phyloP scores from a whole-genome alignment of 2,329 filamentous ascomycete genomes.

The Phialophora verrucosa region DNA sequence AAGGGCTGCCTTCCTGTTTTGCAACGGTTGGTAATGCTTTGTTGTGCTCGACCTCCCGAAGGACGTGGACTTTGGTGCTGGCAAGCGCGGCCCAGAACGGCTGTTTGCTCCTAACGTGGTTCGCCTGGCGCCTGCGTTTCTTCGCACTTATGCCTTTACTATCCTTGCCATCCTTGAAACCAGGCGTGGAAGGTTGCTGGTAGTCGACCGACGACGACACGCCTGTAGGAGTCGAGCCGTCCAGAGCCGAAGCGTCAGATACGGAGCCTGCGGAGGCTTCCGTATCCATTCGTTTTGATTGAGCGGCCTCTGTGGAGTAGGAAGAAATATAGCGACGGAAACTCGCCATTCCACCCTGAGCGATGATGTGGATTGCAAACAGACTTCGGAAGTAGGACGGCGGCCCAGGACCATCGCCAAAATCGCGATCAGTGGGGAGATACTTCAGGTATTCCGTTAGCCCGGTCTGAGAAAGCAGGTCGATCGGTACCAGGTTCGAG shows the following conservation, averaged over 20 bases:
- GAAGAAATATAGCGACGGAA: slow-evolving; percentile 54
- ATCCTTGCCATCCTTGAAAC: slow-evolving; percentile 60
- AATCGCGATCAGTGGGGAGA: slow-evolving; percentile 48
- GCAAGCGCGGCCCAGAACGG: slow-evolving; percentile 93
- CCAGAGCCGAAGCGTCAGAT: slow-evolving; percentile 51
- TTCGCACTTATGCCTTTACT: slow-evolving; percentile 68
- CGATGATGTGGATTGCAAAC: slow-evolving; percentile 56
- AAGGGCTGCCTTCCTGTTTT: slow-evolving; percentile 31
- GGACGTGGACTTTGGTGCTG: slow-evolving; percentile 94
- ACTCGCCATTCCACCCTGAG: slow-evolving; percentile 56
- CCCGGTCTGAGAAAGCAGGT: slow-evolving; percentile 51
- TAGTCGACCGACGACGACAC: slow-evolving; percentile 51
- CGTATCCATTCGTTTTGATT: slow-evolving; percentile 52
- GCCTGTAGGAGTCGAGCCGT: slow-evolving; percentile 49
- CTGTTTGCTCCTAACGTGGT: slow-evolving; percentile 86
- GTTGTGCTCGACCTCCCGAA: slow-evolving; percentile 88
- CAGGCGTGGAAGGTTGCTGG: slow-evolving; percentile 58
- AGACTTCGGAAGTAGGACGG: slow-evolving; percentile 54
- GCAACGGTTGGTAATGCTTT: slow-evolving; percentile 45
- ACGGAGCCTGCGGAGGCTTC: slow-evolving; percentile 53
- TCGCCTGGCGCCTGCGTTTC: slow-evolving; percentile 88
- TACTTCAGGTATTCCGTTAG: slow-evolving; percentile 52
- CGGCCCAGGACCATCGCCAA: slow-evolving; percentile 47
- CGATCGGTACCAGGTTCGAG: slow-evolving; percentile 51
- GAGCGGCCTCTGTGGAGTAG: slow-evolving; percentile 48